Conservation (phyloP, 495 filamentous ascomycete species). For the Penicillium taxi region DNA sequence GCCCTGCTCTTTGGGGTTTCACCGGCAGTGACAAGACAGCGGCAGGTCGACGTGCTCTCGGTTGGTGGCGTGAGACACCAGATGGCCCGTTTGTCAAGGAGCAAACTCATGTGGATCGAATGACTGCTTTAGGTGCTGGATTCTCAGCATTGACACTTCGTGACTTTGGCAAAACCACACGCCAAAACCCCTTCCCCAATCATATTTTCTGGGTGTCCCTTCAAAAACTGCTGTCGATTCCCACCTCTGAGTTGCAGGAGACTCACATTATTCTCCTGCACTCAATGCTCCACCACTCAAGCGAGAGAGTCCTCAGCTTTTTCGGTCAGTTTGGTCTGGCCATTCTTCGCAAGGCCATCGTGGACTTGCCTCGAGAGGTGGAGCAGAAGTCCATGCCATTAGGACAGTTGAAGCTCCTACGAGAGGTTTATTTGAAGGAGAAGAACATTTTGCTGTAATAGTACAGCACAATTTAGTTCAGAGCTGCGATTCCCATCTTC, state of each 20-base stretch:
- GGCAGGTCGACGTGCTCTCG: slow-evolving; percentile 57
- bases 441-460: slow-evolving; percentile 48
- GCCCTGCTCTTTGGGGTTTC: slow-evolving; percentile 83
- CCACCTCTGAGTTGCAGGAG: slow-evolving; percentile 54
- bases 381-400: slow-evolving; percentile 45
- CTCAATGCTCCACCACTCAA: slow-evolving; percentile 64
- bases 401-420: slow-evolving; percentile 51
- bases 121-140: slow-evolving; percentile 78
- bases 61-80: slow-evolving; percentile 58
- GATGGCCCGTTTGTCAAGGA: slow-evolving; percentile 50
- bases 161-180: slow-evolving; percentile 61
- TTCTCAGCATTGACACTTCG: slow-evolving; percentile 74
- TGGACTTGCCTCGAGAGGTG: slow-evolving; percentile 57
- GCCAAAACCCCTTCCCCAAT: slow-evolving; percentile 71
- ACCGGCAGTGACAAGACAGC: slow-evolving; percentile 67
- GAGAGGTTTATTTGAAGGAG: slow-evolving; percentile 50
- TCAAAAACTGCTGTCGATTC: slow-evolving; percentile 64
- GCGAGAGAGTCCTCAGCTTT: slow-evolving; percentile 61
- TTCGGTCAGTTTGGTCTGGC: slow-evolving; percentile 66
- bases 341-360: slow-evolving; percentile 54
- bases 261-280: slow-evolving; percentile 76
- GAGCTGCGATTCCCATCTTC: no score
- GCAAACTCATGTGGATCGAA: slow-evolving; percentile 65
- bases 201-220: slow-evolving; percentile 72
- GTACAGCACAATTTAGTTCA: no score